Conservation (phyloP, 1,284 basidiomycete species). For the Athelia psychrophila region DNA sequence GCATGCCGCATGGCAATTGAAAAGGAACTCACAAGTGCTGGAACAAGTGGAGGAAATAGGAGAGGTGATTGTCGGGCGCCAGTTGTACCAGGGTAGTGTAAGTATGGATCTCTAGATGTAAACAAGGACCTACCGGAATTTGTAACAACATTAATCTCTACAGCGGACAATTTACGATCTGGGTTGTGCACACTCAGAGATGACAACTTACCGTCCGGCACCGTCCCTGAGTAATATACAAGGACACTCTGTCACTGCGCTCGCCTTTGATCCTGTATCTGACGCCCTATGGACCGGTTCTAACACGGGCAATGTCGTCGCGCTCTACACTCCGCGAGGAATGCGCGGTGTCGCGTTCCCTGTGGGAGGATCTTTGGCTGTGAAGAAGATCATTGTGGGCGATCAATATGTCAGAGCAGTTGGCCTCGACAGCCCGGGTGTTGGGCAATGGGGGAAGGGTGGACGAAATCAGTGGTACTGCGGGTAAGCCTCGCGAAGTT, state of each 20-base stretch:
- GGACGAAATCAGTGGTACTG: constrained; percentile 81
- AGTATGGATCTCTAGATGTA: too few species aligned
- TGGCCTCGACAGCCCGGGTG: constrained; percentile 52
- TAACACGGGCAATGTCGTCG: constrained; percentile 69
- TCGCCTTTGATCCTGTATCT: constrained; percentile 88
- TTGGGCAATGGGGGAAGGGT: constrained; percentile 78
- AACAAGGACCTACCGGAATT: neutral
- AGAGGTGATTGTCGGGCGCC: too few species aligned
- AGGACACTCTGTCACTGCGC: constrained; percentile 60
- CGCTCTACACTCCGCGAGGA: constrained; percentile 69
- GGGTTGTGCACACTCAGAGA: neutral
- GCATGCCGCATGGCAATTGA: too few species aligned
- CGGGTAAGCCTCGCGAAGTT: constrained; percentile 40
- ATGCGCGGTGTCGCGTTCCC: constrained; percentile 78
- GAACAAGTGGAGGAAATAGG: too few species aligned
- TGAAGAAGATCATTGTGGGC: constrained; percentile 71
- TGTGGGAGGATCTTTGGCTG: constrained; percentile 58
- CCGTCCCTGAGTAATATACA: constrained; percentile 23
- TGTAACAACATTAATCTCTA: neutral
- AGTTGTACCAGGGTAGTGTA: too few species aligned
- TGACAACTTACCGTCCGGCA: constrained; percentile 24
- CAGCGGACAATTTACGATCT: neutral
- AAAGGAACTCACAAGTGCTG: too few species aligned
- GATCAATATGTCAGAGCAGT: constrained; percentile 74
- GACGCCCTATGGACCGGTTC: constrained; percentile 90